Evolutionary conservation across 148 eudicot genomes (phyloP).

Genomic region (Arctostaphylos glauca): DNA sequence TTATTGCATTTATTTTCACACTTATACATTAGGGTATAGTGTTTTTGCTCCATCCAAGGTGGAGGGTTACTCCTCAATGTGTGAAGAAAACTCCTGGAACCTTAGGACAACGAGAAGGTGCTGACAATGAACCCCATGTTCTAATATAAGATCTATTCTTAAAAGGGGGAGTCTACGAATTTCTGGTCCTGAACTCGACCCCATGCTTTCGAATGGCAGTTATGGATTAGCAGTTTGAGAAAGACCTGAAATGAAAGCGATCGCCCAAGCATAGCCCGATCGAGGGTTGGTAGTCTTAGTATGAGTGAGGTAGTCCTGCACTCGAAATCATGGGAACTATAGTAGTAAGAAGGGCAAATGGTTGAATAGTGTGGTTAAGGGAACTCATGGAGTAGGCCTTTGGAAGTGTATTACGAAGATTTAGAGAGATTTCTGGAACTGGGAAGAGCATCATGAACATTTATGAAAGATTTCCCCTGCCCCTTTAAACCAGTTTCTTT

Average conservation of each 20-base stretch:
- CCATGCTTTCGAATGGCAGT: too few relatives aligned
- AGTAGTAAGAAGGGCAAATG: not conserved
- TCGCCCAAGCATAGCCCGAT: too few relatives aligned
- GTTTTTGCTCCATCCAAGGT: too few relatives aligned
- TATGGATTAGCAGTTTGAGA: too few relatives aligned
- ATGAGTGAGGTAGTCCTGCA: too few relatives aligned
- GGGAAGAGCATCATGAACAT: not conserved
- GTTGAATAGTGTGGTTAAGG: not conserved
- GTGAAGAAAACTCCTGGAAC: not conserved
- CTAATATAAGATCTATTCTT: too few relatives aligned
- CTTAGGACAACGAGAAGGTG: not conserved
- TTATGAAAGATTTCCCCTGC: not conserved
- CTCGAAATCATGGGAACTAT: not conserved
- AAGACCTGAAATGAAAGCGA: too few relatives aligned
- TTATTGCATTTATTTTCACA: not conserved
- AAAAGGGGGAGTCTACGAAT: too few relatives aligned
- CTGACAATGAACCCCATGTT: too few relatives aligned
- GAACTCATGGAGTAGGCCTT: not conserved
- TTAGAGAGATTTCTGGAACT: not conserved
- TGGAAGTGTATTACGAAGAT: not conserved
- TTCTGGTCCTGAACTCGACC: too few relatives aligned
- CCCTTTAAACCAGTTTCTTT: not conserved
- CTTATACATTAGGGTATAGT: not conserved
- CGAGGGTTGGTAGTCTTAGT: too few relatives aligned
- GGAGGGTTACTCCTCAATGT: not conserved